Conservation (phyloP, 78 protist species). For the Pigoraptor vietnamica region DNA sequence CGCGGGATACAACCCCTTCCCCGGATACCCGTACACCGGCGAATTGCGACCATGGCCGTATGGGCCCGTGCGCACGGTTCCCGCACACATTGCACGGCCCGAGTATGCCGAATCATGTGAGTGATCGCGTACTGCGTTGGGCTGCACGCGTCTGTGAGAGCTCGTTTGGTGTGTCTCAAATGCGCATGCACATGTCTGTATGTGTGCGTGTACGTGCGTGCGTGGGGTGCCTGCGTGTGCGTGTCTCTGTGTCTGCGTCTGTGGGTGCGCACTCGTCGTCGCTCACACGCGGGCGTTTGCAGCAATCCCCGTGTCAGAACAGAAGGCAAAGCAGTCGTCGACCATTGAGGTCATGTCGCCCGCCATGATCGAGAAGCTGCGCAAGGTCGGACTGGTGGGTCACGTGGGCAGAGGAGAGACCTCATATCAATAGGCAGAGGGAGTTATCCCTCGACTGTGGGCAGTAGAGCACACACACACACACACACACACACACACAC, state of each 20-base stretch:
- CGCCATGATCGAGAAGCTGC: constrained; percentile 32
- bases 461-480: too few relatives aligned
- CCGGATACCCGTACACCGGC: constrained; percentile 20
- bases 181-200: neutral
- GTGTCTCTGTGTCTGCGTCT: too few relatives aligned
- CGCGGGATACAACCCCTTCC: neutral
- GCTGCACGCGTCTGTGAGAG: too few relatives aligned
- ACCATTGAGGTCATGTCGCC: constrained; percentile 5
- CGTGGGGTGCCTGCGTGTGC: too few relatives aligned
- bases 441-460: too few relatives aligned
- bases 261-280: too few relatives aligned
- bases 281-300: neutral
- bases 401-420: neutral
- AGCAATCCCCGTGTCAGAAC: neutral
- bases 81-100: constrained; percentile 31
- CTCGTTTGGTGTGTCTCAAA: neutral
- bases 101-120: constrained; percentile 33
- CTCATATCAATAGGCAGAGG: too few relatives aligned
- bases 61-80: constrained; percentile 27
- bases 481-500: too few relatives aligned
- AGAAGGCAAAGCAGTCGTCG: neutral
- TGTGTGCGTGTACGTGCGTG: too few relatives aligned
- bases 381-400: constrained; percentile 26
- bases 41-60: constrained; percentile 11
- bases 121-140: too few relatives aligned